Evolutionary conservation across 306 rosid species (phyloP), one percentile per base, ranked within the genome.

Genomic region (Lithocarpus polystachyus): DNA sequence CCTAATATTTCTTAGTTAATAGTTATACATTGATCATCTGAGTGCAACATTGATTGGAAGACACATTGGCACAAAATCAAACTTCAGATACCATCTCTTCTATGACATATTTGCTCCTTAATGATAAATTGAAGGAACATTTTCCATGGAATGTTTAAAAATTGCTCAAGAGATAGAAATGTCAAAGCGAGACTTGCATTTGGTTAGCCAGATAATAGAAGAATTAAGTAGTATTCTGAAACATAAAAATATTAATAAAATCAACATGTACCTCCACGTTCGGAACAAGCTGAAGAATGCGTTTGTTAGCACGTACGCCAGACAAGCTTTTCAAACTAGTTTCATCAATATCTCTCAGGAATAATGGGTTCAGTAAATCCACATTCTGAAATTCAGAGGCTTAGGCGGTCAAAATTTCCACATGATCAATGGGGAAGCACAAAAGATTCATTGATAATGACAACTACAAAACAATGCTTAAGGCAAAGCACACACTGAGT

Each of bases 241-340:
- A 40, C 45, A 40, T 40, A 40, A 35, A 53, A 43, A 28, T 20
- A 61, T 17, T 13, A 24, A 75, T 51, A 24, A 71, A 33, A 69
- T 22, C n/a, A 26, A 17, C 62, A 61, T 78, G 78, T 81, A 87
- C 90, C 90, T 83, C 82, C 56, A 81, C 73, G 73, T 81, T 79
- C 18, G 87, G 90, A 59, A 87, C 73, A 68, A 87, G 84, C 65
- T 87, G 87, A 56, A 84, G 82, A 59, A 87, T 84, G 68, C 78
- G 59, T 57, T 75, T 81, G 70, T 87, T 87, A 75, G 86, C 90
- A 43, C 86, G 84, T 48, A 87, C 86, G 1, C 90, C 90, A 17
- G 90, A 87, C 86, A 87, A 79, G 74, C 90, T 87, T 81, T 76
- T 87, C 90, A 87, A 87, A 77, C 90, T 87, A 23, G 86, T 84